Evolutionary conservation across 345 rosid genomes (phyloP), one percentile per base, ranked within the genome.

Genomic region (Camelina neglecta): DNA sequence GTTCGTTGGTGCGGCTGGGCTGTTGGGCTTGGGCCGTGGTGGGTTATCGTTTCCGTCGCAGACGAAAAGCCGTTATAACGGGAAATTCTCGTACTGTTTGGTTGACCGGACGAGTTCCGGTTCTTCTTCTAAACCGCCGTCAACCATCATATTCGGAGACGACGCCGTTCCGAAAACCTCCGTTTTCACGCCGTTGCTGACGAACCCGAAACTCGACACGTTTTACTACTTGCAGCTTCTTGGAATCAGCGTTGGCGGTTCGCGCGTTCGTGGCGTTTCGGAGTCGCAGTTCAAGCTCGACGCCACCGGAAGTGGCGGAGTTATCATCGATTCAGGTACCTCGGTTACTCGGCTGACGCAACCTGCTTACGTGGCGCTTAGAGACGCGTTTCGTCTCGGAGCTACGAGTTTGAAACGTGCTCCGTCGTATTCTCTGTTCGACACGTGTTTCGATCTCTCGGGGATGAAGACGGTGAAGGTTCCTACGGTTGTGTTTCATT

Each of bases 1-100:
- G 44, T 95, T 95, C 67, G 85, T 89, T 13, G 99, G 92, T 35
- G 99, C 99, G 0, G 96, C 97, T 9, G 99, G 99, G 12, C 78
- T 95, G 24, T 56, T 95, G 57, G 97, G 97, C 20, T 93, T 95
- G 18, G 97, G 99, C 44, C 90, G 97, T 8, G 99, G 99, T 11
- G 86, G 74, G 20, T 77, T 95, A 15, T 95, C 97, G 1, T 92
- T 95, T 55, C 97, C 99, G 3, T 36, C 91, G 0, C 99, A 95
- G 75, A 82, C 89, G 15, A 90, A 92, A 48, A 89, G 78, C 55
- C 90, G 84, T 64, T 90, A 89, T 75, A 89, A 80, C 84, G 80
- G 83, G 38, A 90, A 89, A 73, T 95, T 92, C 75, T 89, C 93
- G 4, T 95, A 95, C 83, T 95, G 97, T 77, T 81, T 95, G 26